These are phyloP conservation scores for Tetrahymena malaccensis DNA, from an alignment of 73 alveolate genomes.

Conservation along the genomic window DNA sequence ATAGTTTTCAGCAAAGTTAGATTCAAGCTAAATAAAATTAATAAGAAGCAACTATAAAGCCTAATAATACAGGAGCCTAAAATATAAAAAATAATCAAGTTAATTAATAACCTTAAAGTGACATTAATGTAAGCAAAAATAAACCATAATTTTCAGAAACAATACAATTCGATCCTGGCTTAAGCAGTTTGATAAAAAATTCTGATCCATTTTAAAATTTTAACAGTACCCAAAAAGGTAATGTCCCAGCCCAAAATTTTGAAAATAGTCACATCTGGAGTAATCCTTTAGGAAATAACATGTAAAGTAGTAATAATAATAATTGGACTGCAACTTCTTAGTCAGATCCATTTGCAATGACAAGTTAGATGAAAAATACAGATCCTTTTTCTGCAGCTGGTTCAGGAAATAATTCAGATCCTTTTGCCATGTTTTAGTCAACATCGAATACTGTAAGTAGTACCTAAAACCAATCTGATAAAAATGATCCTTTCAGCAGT, in stretches of 20 bases:
- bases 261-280: background rate
- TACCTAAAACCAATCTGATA: background rate
- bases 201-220: background rate
- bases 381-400: background rate
- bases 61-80: background rate
- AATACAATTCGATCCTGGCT: background rate
- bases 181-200: background rate
- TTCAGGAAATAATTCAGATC: background rate
- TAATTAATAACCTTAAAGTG: background rate
- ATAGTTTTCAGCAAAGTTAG: background rate
- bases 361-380: too few species aligned
- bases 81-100: too few species aligned
- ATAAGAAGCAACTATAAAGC: background rate
- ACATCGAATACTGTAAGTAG: background rate
- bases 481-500: background rate
- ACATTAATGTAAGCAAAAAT: background rate
- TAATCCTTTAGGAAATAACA: background rate
- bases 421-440: background rate
- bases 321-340: background rate
- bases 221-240: background rate
- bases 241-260: background rate
- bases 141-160: background rate
- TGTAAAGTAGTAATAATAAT: background rate
- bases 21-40: background rate
- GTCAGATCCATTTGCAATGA: background rate